Percentiles rank a stretch among this genome's conserved stretches.
Evolutionary conservation across 495 filamentous ascomycete genomes (phyloP).

Genomic region (Aspergillus mulundensis): DNA sequence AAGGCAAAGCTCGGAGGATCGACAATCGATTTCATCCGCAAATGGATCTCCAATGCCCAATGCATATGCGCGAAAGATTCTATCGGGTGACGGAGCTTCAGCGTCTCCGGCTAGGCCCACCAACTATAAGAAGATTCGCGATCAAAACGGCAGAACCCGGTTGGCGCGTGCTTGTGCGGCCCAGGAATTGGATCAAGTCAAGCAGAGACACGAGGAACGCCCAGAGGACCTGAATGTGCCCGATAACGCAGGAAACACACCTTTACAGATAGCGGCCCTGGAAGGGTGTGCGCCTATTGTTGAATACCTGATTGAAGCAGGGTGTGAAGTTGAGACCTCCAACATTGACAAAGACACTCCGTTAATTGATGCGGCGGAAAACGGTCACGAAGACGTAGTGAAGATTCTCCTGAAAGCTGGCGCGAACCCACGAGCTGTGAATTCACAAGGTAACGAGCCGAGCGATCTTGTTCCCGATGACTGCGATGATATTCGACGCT

Average conservation of each 20-base stretch:
- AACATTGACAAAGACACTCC: constrained; percentile 87
- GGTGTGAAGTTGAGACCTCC: constrained; percentile 77
- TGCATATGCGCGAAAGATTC: constrained; percentile 60
- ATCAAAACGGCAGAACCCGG: constrained; percentile 79
- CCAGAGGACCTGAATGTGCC: constrained; percentile 83
- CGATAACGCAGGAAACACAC: constrained; percentile 92
- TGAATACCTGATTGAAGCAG: constrained; percentile 64
- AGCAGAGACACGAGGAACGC: constrained; percentile 63
- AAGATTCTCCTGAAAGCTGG: constrained; percentile 77
- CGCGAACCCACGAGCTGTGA: constrained; percentile 82
- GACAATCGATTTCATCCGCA: constrained; percentile 67
- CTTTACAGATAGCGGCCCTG: constrained; percentile 84
- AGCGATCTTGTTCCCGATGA: constrained; percentile 78
- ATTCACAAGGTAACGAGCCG: constrained; percentile 81
- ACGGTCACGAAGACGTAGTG: constrained; percentile 87
- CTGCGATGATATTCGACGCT: constrained; percentile 51
- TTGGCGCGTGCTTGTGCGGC: constrained; percentile 80
- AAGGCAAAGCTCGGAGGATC: constrained; percentile 56
- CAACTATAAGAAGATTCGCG: constrained; percentile 74
- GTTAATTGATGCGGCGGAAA: constrained; percentile 92
- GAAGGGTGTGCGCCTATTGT: constrained; percentile 78
- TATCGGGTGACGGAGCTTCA: constrained; percentile 51
- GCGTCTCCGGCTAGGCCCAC: constrained; percentile 63
- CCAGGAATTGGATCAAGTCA: constrained; percentile 67
- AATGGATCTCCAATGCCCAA: constrained; percentile 68